Evolutionary conservation across 306 rosid genomes (phyloP), one percentile per base, ranked within the genome.

Genomic region (Neltuma alba): DNA sequence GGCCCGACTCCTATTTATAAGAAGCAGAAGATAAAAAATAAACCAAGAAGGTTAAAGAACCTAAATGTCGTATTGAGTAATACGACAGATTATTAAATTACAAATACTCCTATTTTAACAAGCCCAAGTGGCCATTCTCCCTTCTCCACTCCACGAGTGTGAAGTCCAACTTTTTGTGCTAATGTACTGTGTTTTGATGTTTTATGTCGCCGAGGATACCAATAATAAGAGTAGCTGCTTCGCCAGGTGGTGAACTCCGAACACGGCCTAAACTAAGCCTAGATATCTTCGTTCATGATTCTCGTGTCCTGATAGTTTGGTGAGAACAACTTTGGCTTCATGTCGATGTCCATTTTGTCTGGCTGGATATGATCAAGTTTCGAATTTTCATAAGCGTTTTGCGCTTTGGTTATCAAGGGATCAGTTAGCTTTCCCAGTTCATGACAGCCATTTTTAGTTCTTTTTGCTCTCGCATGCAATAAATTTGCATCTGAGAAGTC

Each of bases 401-500:
- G 14, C 36, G 45, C 44, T 28, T 30, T 28, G 66, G 66, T 5
- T 60, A 14, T 27, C 13, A 11, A 27, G 7, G 18, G 12, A 27
- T 27, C 36, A 9, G 23, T 11, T 58, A 8, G 25, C 60, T 52
- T 52, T 21, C 27, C 25, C 13, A 12, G 20, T 25, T 27, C 27
- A 58, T 34, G 11, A 16, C 34, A 34, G 2, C 15, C 44, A 33
- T 64, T 64, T 23, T 20, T 15, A 27, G 65, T 64, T 33, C 25
- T 7, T 15, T 33, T 9, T 34, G 44, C 45, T 34, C 45, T 33
- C 14, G n/a, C 45, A 34, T 33, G 7, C 27, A 34, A 10, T 18
- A 42, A 8, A 18, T 31, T 63, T 63, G 69, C 42, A 16, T 33
- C 25, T 84, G 69, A 69, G 72, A 45, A 44, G 54, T 81, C 61